These are phyloP conservation scores for Stellera chamaejasme DNA, from an alignment of 345 rosid species.

Conservation along the genomic window DNA sequence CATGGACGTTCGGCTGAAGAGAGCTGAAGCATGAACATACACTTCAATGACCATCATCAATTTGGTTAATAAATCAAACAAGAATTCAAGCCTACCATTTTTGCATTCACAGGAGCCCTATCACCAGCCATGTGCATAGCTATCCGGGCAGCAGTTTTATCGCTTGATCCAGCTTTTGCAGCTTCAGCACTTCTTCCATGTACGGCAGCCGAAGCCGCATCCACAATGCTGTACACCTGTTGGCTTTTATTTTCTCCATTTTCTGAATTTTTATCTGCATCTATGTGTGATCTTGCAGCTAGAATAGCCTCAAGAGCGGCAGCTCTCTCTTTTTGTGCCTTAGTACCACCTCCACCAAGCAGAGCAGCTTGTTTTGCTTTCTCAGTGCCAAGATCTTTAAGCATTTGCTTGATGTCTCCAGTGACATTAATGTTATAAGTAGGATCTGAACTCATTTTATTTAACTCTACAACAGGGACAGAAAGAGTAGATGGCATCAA, in stretches of 20 bases:
- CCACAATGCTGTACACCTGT: conserved; percentile 67
- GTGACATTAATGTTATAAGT: conserved; percentile 58
- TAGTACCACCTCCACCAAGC: conserved; percentile 93
- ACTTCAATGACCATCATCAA: neutral
- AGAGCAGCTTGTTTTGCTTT: conserved; percentile 76
- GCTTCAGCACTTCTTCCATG: conserved; percentile 95
- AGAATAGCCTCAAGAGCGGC: conserved; percentile 83
- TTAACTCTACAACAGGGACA: conserved; percentile 37
- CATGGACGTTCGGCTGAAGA: neutral
- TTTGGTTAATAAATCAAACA: neutral
- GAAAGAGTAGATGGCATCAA: conserved; percentile 6
- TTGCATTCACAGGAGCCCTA: conserved; percentile 74
- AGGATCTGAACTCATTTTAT: conserved; percentile 68
- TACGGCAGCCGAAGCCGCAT: conserved; percentile 96
- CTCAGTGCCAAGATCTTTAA: conserved; percentile 86
- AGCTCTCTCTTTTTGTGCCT: conserved; percentile 91
- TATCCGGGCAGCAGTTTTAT: conserved; percentile 89
- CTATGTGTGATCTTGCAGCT: conserved; percentile 68
- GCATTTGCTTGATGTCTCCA: conserved; percentile 89
- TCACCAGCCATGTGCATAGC: conserved; percentile 99
- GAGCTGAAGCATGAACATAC: neutral
- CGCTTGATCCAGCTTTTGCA: conserved; percentile 70
- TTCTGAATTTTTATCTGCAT: conserved; percentile 50
- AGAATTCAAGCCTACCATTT: conserved; percentile 44
- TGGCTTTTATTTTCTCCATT: conserved; percentile 42